Base-by-base conservation (phyloP, 2,329 filamentous ascomycete genomes). In the Stachybotrys echinatus region DNA sequence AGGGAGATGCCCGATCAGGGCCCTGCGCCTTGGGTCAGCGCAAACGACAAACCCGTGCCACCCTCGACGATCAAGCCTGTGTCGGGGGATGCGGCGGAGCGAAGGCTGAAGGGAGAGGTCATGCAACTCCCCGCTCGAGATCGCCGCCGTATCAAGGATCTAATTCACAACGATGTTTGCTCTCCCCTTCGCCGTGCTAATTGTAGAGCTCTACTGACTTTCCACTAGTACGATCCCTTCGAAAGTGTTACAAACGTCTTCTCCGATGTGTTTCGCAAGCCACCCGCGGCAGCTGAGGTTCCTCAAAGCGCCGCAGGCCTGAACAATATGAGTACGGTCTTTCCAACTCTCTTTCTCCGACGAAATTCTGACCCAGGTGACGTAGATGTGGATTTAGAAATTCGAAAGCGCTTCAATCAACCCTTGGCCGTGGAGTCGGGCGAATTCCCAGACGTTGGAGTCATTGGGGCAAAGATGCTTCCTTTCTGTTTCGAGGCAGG, bases 311-410 rank as follows among this genome's bases (percentile, higher is more conserved):
- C 86, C 21, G 59, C 83, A 23, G 87, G 87, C 19, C 77, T 92
- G 43, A 91, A 89, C 57, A 90, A 83, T 57, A 86, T 92, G 75
- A 95, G 87, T 90, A 75, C 64, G 84, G 70, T 27, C 21, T 27
- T 14, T 5, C 14, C 14, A 8, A 14, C 27, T 34, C 27, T 8
- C 27, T 34, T 3, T 5, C 14, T 5, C 27, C 10, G 10, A 34
- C 27, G 10, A 34, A 14, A n/a, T n/a, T n/a, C 27, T 34, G 14
- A 34, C 27, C 5, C 14, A 2, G 27, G 27, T 3, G 2, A 34
- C 42, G 42, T 53, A 85, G 82, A 85, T 58, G 79, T 82, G 66
- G 83, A 87, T 53, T 65, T 86, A 18, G 84, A 87, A 55, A 86
- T 87, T 52, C 74, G 80, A 52, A 87, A 86, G 66, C 77, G 82